These are phyloP conservation scores for Mucor mucedo DNA, from an alignment of 371 early-diverging fungal species.

Conservation along the genomic window DNA sequence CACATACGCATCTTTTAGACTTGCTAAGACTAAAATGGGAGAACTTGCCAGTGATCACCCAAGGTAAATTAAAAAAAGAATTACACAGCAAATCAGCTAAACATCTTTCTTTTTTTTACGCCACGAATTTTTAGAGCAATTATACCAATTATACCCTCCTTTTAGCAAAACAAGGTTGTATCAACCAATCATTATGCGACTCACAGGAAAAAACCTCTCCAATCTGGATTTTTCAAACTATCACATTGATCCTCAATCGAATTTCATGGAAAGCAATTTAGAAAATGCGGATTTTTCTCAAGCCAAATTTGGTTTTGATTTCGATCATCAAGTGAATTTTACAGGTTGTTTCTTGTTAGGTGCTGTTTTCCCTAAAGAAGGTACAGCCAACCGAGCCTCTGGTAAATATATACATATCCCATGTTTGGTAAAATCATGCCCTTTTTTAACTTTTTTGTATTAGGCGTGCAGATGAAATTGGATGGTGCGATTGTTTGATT, in stretches of 20 bases:
- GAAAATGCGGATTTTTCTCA: slow-evolving; percentile 33
- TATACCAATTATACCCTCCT: slow-evolving; percentile 27
- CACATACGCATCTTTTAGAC: slow-evolving; percentile 14
- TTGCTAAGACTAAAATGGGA: slow-evolving; percentile 38
- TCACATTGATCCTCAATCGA: slow-evolving; percentile 43
- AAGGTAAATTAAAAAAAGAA: slow-evolving; percentile 29
- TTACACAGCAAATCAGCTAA: neutral
- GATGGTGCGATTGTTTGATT: slow-evolving; percentile 17
- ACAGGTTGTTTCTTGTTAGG: slow-evolving; percentile 26
- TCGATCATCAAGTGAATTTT: slow-evolving; percentile 38
- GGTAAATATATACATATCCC: slow-evolving; percentile 14
- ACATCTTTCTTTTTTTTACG: neutral
- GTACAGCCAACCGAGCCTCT: slow-evolving; percentile 26
- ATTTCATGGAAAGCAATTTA: slow-evolving; percentile 40
- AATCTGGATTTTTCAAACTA: slow-evolving; percentile 41
- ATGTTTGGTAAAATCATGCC: too few relatives aligned
- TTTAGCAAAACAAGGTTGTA: neutral
- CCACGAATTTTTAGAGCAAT: slow-evolving; percentile 22
- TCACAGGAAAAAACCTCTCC: slow-evolving; percentile 31
- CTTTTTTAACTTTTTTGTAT: neutral
- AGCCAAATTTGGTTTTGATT: slow-evolving; percentile 42
- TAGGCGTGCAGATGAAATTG: slow-evolving; percentile 13
- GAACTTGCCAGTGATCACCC: slow-evolving; percentile 33
- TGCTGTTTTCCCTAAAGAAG: slow-evolving; percentile 34
- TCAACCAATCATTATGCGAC: slow-evolving; percentile 22